phyloP scores from a whole-genome alignment of 345 rosid species.

The Combretum micranthum region DNA sequence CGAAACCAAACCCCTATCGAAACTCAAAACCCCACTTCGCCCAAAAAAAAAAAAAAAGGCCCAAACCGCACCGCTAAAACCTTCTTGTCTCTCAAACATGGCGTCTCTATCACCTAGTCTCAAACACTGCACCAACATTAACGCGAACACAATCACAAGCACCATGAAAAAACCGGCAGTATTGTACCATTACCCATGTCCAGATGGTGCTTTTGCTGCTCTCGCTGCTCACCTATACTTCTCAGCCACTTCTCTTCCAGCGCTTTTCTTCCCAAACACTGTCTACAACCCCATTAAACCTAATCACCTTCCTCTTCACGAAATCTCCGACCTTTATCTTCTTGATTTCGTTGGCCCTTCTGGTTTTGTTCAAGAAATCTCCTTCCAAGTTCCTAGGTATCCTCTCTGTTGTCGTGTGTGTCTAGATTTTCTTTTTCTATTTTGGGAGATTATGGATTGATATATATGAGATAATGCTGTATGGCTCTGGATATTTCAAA shows the following conservation, averaged over 20 bases:
- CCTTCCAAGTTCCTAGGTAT: constrained; percentile 41
- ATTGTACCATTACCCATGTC: constrained; percentile 73
- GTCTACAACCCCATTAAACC: constrained; percentile 51
- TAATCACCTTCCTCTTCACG: constrained; percentile 47
- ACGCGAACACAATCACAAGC: constrained; percentile 1
- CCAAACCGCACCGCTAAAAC: too few species aligned
- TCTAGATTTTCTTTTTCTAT: too few species aligned
- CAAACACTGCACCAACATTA: background rate
- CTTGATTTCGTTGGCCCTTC: constrained; percentile 63
- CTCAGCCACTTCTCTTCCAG: constrained; percentile 37
- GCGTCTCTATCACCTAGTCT: too few species aligned
- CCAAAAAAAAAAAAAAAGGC: too few species aligned
- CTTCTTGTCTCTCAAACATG: too few species aligned
- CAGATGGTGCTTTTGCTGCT: constrained; percentile 73
- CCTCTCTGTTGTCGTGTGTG: too few species aligned
- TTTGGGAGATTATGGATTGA: background rate
- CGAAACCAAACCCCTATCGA: too few species aligned
- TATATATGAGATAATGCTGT: too few species aligned
- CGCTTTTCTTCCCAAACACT: constrained; percentile 62
- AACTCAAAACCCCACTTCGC: too few species aligned
- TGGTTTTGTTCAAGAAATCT: constrained; percentile 43
- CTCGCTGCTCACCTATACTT: constrained; percentile 72
- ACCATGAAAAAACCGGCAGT: constrained; percentile 41
- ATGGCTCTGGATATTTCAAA: too few species aligned
- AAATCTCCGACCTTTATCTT: constrained; percentile 51